Percentiles rank a stretch among this genome's conserved stretches.
These are phyloP conservation scores for Pleurotus eryngii DNA, from an alignment of 768 basidiomycete genomes.

Conservation along the genomic window DNA sequence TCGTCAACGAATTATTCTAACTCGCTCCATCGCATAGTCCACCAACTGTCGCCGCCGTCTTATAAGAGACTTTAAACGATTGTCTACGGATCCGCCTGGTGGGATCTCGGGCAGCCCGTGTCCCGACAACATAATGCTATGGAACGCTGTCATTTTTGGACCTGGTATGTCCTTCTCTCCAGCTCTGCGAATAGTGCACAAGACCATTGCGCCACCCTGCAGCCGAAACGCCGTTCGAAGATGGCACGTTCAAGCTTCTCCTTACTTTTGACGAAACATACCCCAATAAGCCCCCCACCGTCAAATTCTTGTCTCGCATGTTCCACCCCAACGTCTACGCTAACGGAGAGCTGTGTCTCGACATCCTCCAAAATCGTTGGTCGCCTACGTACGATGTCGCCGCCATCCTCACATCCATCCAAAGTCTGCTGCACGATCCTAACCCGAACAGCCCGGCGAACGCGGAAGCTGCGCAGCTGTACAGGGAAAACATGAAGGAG, in stretches of 20 bases:
- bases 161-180: slow-evolving; percentile 60
- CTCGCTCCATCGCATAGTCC: slow-evolving; percentile 52
- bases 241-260: slow-evolving; percentile 96
- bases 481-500: slow-evolving; percentile 98
- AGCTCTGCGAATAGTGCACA: slow-evolving; percentile 4
- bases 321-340: slow-evolving; percentile 99
- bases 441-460: slow-evolving; percentile 99
- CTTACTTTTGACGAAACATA: slow-evolving; percentile 97
- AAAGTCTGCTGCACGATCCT: slow-evolving; percentile 93
- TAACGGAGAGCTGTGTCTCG: slow-evolving; percentile 96
- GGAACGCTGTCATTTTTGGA: slow-evolving; percentile 99
- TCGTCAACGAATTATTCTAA: not conserved
- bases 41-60: slow-evolving; percentile 93
- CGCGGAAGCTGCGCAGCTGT: slow-evolving; percentile 95
- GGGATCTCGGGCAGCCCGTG: slow-evolving; percentile 97
- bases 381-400: slow-evolving; percentile 98
- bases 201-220: slow-evolving; percentile 4
- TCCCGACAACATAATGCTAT: slow-evolving; percentile 98
- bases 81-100: slow-evolving; percentile 91
- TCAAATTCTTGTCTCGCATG: slow-evolving; percentile 96
- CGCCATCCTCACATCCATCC: slow-evolving; percentile 95
- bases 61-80: slow-evolving; percentile 95
- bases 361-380: slow-evolving; percentile 99
- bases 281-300: slow-evolving; percentile 96
- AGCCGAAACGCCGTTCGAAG: slow-evolving; percentile 99